These are phyloP conservation scores for Saksenaea oblongispora DNA, from an alignment of 371 early-diverging fungal genomes.

Conservation along the genomic window DNA sequence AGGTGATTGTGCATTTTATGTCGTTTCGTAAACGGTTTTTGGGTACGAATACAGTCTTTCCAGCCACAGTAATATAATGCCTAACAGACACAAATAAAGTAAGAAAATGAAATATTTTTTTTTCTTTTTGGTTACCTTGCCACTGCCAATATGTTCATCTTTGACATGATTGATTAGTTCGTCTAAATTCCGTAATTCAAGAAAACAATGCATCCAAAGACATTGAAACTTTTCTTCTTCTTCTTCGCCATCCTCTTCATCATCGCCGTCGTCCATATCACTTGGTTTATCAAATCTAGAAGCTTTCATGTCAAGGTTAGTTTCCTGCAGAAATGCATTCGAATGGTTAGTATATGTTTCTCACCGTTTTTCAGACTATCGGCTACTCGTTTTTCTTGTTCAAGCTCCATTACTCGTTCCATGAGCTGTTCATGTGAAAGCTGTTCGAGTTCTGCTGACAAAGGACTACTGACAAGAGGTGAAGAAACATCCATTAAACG, in stretches of 20 bases:
- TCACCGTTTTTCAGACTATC: background rate
- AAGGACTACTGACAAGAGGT: background rate
- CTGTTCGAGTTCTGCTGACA: background rate
- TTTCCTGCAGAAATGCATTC: background rate
- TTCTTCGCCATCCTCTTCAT: conserved; percentile 5
- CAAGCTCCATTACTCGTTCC: conserved; percentile 1
- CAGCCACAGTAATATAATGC: conserved; percentile 75
- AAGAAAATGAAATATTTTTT: no score
- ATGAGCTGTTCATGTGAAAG: background rate
- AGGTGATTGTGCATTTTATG: conserved; percentile 91
- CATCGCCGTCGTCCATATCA: background rate
- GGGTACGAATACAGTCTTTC: conserved; percentile 75
- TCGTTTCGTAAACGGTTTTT: conserved; percentile 83
- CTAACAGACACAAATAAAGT: background rate
- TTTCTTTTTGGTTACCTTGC: conserved; percentile 21
- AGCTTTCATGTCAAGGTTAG: background rate
- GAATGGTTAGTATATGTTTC: background rate
- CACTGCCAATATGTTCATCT: conserved; percentile 27
- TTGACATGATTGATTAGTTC: conserved; percentile 25
- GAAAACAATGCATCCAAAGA: conserved; percentile 18
- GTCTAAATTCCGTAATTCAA: conserved; percentile 15
- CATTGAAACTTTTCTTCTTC: conserved; percentile 18
- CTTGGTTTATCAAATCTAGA: background rate
- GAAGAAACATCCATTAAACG: background rate
- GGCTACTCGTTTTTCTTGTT: conserved; percentile 1